These are phyloP conservation scores for Eucalyptus sp. DNA, from an alignment of 345 rosid species.

Conservation along the genomic window DNA sequence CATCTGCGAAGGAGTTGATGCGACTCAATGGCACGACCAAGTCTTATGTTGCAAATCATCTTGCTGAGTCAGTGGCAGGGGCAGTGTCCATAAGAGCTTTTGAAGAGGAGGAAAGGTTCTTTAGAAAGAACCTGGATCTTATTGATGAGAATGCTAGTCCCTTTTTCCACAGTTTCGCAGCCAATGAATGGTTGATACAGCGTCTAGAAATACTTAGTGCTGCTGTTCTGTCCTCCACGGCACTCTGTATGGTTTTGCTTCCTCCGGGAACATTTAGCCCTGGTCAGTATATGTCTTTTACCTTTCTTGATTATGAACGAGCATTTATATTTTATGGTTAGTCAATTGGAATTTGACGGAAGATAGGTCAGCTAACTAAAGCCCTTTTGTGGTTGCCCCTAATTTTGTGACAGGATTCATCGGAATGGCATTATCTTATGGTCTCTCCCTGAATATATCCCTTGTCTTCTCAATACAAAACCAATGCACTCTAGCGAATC, in stretches of 20 bases:
- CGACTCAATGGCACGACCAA: constrained; percentile 88
- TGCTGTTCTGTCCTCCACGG: constrained; percentile 64
- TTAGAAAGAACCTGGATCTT: constrained; percentile 54
- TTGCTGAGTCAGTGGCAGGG: constrained; percentile 90
- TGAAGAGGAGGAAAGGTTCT: constrained; percentile 80
- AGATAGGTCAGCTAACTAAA: neutral
- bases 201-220: constrained; percentile 77
- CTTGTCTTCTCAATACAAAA: constrained; percentile 80
- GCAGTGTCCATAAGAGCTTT: constrained; percentile 86
- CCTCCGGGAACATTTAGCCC: constrained; percentile 88
- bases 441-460: constrained; percentile 71
- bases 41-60: constrained; percentile 84
- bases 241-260: constrained; percentile 87
- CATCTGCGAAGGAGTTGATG: constrained; percentile 87
- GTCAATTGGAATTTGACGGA: neutral
- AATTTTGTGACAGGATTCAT: constrained; percentile 51
- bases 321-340: neutral
- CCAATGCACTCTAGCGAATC: constrained; percentile 76
- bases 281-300: constrained; percentile 25
- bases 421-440: constrained; percentile 97
- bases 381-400: neutral
- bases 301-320: neutral
- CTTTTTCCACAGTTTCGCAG: constrained; percentile 80
- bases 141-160: constrained; percentile 83
- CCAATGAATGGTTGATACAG: constrained; percentile 91